phyloP scores from a whole-genome alignment of 495 filamentous ascomycete species.

The Xylaria castorea region DNA sequence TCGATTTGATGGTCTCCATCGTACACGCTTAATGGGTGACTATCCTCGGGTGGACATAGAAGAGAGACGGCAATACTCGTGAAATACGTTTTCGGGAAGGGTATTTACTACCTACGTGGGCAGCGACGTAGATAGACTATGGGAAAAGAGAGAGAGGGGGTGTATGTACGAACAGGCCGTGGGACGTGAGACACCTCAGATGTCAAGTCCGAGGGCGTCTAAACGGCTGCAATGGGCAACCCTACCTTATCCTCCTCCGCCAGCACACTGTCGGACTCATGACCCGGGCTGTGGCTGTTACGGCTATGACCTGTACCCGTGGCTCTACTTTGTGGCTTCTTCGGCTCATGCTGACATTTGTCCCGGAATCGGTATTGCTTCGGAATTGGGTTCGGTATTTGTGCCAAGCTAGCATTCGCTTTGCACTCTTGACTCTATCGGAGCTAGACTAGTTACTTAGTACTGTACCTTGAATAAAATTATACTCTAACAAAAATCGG shows the following conservation, averaged over 20 bases:
- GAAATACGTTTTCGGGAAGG: not conserved
- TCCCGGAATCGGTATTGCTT: slow-evolving; percentile 20
- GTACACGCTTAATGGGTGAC: not conserved
- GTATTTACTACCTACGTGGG: not conserved
- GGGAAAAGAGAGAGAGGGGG: not conserved
- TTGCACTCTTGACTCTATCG: not conserved
- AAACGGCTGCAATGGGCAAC: not conserved
- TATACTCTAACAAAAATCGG: not conserved
- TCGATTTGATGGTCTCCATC: not conserved
- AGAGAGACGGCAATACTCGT: not conserved
- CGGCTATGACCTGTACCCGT: not conserved
- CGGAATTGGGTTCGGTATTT: slow-evolving; percentile 10
- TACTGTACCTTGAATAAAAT: too few species aligned
- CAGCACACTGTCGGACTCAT: not conserved
- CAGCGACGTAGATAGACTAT: not conserved
- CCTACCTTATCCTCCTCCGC: not conserved
- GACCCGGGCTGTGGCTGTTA: not conserved
- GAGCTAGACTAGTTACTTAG: not conserved
- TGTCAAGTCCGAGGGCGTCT: not conserved
- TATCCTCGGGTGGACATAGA: not conserved
- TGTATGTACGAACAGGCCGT: not conserved
- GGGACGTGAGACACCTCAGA: not conserved
- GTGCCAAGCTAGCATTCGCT: not conserved
- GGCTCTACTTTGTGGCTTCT: not conserved
- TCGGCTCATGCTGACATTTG: slow-evolving; percentile 1